Conservation (phyloP, 768 basidiomycete species). For the Termitomyces sp. region DNA sequence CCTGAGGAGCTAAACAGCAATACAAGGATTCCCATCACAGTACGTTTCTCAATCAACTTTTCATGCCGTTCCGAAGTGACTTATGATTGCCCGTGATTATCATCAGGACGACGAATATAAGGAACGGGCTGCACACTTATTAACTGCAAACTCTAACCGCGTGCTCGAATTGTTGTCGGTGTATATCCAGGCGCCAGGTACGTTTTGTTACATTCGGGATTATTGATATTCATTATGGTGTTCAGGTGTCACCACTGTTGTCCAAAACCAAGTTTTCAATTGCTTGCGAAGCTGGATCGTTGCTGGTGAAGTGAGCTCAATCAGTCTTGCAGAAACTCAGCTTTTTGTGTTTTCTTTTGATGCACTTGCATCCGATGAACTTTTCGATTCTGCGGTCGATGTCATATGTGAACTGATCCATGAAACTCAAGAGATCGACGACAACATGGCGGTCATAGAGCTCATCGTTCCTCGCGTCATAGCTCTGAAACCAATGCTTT, state of each 20-base stretch:
- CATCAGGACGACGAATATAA: slow-evolving; percentile 75
- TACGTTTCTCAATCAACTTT: slow-evolving; percentile 32
- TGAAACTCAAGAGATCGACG: slow-evolving; percentile 96
- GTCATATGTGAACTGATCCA: slow-evolving; percentile 93
- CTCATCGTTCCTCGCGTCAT: slow-evolving; percentile 85
- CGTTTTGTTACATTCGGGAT: slow-evolving; percentile 17
- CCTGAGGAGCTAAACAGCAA: slow-evolving; percentile 88
- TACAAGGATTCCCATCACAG: slow-evolving; percentile 82
- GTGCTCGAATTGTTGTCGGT: slow-evolving; percentile 76
- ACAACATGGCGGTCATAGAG: slow-evolving; percentile 86
- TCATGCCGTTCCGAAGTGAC: neutral
- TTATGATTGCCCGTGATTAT: neutral
- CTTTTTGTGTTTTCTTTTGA: slow-evolving; percentile 81
- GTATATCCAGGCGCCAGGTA: slow-evolving; percentile 87
- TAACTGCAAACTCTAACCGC: slow-evolving; percentile 62
- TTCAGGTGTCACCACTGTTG: slow-evolving; percentile 71
- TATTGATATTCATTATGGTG: neutral
- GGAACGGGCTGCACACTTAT: slow-evolving; percentile 51
- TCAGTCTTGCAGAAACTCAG: slow-evolving; percentile 64
- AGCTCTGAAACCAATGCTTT: slow-evolving; percentile 57
- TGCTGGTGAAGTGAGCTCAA: slow-evolving; percentile 74
- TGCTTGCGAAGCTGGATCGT: slow-evolving; percentile 85
- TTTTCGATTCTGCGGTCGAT: slow-evolving; percentile 94
- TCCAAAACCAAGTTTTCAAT: slow-evolving; percentile 79
- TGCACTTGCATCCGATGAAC: slow-evolving; percentile 72